Conservation (phyloP, 345 rosid species). For the Citrus sp. region DNA sequence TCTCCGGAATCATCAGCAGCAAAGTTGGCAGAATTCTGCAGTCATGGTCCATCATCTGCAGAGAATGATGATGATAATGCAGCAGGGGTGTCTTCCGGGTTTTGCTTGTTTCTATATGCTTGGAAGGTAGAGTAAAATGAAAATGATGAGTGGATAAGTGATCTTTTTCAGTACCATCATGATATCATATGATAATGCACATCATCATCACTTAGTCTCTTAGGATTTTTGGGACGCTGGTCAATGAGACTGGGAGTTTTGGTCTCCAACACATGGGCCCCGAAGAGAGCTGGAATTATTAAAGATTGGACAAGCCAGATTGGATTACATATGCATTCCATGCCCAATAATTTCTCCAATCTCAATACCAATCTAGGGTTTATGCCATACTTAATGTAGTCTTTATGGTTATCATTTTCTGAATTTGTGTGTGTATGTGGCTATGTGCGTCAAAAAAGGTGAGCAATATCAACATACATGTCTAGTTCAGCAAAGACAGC, state of each 20-base stretch:
- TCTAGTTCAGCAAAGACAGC: slow-evolving; percentile 7
- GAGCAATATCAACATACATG: neutral
- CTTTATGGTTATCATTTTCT: neutral
- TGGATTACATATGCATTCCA: slow-evolving; percentile 1
- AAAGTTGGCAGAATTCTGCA: slow-evolving; percentile 13
- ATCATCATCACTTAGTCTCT: neutral
- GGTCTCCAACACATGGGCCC: slow-evolving; percentile 27
- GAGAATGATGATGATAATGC: slow-evolving; percentile 12
- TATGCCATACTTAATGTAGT: neutral
- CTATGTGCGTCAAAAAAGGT: neutral
- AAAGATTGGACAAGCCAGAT: slow-evolving; percentile 21
- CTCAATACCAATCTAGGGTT: slow-evolving; percentile 5
- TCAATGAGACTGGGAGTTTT: neutral
- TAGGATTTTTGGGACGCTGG: neutral
- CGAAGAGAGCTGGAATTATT: slow-evolving; percentile 29
- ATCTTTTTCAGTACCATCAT: neutral
- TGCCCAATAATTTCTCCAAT: slow-evolving; percentile 20
- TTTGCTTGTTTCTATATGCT: slow-evolving; percentile 50
- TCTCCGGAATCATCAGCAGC: slow-evolving; percentile 13
- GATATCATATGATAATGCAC: neutral
- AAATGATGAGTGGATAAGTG: too few relatives aligned
- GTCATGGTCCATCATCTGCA: slow-evolving; percentile 8
- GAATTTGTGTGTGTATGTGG: neutral
- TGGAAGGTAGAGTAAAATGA: slow-evolving; percentile 40
- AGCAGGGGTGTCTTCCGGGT: slow-evolving; percentile 29